Conservation (phyloP, 495 filamentous ascomycete genomes). For the Penicillium parvum region DNA sequence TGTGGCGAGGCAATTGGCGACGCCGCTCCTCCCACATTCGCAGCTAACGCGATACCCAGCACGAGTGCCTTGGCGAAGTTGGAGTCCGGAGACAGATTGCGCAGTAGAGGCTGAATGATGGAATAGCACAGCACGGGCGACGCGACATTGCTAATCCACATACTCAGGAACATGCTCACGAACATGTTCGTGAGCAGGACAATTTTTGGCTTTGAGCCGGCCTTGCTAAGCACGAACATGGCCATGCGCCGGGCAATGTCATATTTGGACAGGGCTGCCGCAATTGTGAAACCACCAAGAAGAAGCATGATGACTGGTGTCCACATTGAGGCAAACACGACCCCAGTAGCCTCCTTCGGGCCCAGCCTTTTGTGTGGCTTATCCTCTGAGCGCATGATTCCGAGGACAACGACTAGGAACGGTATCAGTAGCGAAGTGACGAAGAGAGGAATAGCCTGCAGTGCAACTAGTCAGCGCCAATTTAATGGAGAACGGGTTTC, state of each 20-base stretch:
- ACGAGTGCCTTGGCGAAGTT: conserved; percentile 93
- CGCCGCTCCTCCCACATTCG: conserved; percentile 93
- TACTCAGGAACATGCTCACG: conserved; percentile 93
- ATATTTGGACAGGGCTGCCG: conserved; percentile 92
- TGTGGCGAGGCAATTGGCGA: conserved; percentile 96
- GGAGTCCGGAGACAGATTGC: conserved; percentile 85
- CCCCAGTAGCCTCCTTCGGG: conserved; percentile 69
- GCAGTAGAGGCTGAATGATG: conserved; percentile 83
- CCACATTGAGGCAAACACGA: conserved; percentile 95
- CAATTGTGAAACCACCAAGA: conserved; percentile 92
- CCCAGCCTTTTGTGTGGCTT: conserved; percentile 65
- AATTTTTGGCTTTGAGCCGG: conserved; percentile 79
- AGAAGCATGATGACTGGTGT: conserved; percentile 98
- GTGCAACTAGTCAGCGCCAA: conserved; percentile 14
- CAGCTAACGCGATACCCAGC: conserved; percentile 90
- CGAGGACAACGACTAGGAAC: conserved; percentile 83
- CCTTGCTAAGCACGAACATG: conserved; percentile 94
- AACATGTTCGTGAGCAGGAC: conserved; percentile 97
- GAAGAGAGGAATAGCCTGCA: conserved; percentile 88
- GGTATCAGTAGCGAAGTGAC: conserved; percentile 93
- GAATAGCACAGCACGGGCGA: conserved; percentile 98
- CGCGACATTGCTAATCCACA: conserved; percentile 99
- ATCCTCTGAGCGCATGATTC: conserved; percentile 73
- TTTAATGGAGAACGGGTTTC: conserved; percentile 2
- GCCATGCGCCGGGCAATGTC: conserved; percentile 96